These are phyloP conservation scores for Nakazawaea holstii DNA, from an alignment of 805 yeast genomes.

Conservation along the genomic window DNA sequence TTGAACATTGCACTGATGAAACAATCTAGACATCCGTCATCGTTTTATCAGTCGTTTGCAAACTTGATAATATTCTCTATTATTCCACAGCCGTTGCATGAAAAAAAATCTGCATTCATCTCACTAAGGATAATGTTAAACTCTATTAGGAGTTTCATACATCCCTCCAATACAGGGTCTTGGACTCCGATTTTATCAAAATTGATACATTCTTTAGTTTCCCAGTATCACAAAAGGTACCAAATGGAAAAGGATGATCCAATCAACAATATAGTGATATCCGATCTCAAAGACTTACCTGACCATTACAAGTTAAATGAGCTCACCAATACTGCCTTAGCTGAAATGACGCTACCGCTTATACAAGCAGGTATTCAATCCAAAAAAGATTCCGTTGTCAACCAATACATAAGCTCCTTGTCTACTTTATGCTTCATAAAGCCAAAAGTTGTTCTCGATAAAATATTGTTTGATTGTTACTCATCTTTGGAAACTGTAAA, in stretches of 20 bases:
- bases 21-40: conserved; percentile 14
- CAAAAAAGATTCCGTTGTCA: conserved; percentile 51
- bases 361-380: conserved; percentile 74
- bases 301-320: conserved; percentile 30
- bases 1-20: conserved; percentile 15
- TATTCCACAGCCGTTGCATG: conserved; percentile 39
- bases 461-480: conserved; percentile 66
- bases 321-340: conserved; percentile 37
- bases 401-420: conserved; percentile 53
- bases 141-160: conserved; percentile 74
- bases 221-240: conserved; percentile 54
- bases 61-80: conserved; percentile 60
- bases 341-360: conserved; percentile 46
- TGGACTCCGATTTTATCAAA: conserved; percentile 75
- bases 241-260: conserved; percentile 41
- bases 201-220: conserved; percentile 54
- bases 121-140: conserved; percentile 48
- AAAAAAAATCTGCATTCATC: conserved; percentile 42
- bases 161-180: conserved; percentile 90
- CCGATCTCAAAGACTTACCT: conserved; percentile 19
- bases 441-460: conserved; percentile 49
- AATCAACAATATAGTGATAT: conserved; percentile 16
- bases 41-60: conserved; percentile 34
- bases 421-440: conserved; percentile 59
- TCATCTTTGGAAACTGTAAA: conserved; percentile 60